Conservation (phyloP, 305 asterid genomes). For the Fraxinus nigra region DNA sequence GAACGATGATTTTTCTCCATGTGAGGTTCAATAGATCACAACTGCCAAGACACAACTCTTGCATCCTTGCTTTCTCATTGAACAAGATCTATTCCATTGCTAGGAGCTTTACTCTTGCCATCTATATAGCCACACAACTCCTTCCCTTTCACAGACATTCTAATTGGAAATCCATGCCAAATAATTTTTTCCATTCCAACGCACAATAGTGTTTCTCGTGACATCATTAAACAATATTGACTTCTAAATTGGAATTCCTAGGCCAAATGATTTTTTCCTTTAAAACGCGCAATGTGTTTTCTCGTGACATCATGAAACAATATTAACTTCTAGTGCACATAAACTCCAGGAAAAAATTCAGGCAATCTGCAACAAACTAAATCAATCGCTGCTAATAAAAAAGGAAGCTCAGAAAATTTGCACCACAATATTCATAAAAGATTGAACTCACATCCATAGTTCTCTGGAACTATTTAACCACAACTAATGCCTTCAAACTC, state of each 20-base stretch:
- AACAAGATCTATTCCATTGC: not conserved
- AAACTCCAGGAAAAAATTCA: too few species aligned
- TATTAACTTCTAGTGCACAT: not conserved
- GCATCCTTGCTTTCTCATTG: not conserved
- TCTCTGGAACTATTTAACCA: too few species aligned
- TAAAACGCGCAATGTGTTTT: not conserved
- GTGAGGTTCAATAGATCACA: not conserved
- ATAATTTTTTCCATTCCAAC: not conserved
- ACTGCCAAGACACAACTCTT: not conserved
- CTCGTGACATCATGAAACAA: not conserved
- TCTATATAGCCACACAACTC: not conserved
- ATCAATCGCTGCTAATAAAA: not conserved
- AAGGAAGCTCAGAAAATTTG: not conserved
- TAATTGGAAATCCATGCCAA: not conserved
- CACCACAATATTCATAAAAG: not conserved
- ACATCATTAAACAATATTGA: not conserved
- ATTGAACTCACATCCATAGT: too few species aligned
- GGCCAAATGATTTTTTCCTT: not conserved
- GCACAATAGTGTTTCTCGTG: not conserved
- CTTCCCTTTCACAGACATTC: not conserved
- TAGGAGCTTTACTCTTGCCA: not conserved
- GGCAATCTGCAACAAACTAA: not conserved
- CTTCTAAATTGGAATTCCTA: not conserved
- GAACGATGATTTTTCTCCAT: not conserved
- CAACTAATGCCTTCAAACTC: not conserved